These are phyloP conservation scores for Annulohypoxylon moriforme DNA, from an alignment of 495 filamentous ascomycete genomes.

Conservation along the genomic window DNA sequence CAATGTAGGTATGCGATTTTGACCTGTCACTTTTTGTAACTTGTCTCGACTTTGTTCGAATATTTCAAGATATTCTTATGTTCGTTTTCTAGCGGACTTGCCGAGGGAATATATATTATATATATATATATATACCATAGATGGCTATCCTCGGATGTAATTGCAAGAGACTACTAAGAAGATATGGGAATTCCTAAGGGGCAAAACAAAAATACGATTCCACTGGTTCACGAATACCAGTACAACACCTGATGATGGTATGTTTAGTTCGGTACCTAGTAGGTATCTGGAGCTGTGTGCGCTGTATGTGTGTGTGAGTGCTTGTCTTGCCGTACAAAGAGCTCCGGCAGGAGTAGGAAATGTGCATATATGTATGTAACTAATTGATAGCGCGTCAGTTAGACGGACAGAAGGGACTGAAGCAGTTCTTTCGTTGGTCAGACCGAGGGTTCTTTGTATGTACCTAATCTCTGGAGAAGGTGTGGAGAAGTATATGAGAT, in stretches of 20 bases:
- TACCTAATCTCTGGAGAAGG: conserved; percentile 42
- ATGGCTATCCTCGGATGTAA: conserved; percentile 10
- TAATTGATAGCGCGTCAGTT: conserved; percentile 19
- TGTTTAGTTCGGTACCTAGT: conserved; percentile 24
- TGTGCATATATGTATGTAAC: conserved; percentile 20
- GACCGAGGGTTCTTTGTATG: conserved; percentile 21
- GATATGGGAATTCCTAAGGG: conserved; percentile 24
- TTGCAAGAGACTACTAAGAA: conserved; percentile 13
- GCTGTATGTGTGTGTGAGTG: neutral
- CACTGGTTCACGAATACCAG: conserved; percentile 18
- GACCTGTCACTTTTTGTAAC: conserved; percentile 37
- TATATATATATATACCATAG: neutral
- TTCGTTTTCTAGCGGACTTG: conserved; percentile 32
- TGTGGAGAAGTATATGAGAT: conserved; percentile 29
- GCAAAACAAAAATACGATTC: conserved; percentile 20
- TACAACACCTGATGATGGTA: conserved; percentile 38
- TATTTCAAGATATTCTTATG: conserved; percentile 1
- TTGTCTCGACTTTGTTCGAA: conserved; percentile 4
- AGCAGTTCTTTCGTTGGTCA: conserved; percentile 23
- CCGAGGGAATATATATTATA: conserved; percentile 27
- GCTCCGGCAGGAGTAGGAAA: conserved; percentile 28
- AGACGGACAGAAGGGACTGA: conserved; percentile 1
- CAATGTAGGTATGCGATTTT: conserved; percentile 18
- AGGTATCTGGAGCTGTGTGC: conserved; percentile 1
- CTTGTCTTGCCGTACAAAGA: conserved; percentile 27